phyloP scores from a whole-genome alignment of 2,329 filamentous ascomycete genomes.

The Fusarium lyarnte region DNA sequence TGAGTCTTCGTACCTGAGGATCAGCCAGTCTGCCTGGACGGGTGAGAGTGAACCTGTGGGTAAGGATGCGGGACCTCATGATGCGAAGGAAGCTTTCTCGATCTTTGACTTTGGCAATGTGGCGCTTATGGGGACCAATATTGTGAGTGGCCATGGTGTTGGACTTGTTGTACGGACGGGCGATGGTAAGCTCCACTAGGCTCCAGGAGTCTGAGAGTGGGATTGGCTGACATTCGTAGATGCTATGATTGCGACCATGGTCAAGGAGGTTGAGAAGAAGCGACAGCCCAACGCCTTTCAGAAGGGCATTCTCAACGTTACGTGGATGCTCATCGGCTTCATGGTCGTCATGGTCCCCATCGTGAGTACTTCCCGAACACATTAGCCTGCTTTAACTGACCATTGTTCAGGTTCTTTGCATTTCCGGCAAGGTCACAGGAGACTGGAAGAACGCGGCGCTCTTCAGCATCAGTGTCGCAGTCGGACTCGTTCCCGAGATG shows the following conservation, averaged over 20 bases:
- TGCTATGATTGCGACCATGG: neutral
- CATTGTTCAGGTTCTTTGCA: neutral
- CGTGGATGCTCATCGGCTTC: neutral
- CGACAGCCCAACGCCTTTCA: neutral
- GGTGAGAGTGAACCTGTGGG: neutral
- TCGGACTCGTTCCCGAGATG: neutral
- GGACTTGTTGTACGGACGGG: neutral
- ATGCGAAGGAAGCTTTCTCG: neutral
- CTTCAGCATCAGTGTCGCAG: neutral
- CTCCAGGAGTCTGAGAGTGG: too few species aligned
- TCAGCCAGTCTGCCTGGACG: neutral
- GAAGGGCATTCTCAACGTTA: neutral
- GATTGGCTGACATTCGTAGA: neutral
- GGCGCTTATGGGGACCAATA: neutral
- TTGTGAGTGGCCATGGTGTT: neutral
- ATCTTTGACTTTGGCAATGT: neutral
- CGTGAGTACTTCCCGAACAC: fast-evolving
- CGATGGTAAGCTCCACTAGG: neutral
- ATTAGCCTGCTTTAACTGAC: fast-evolving
- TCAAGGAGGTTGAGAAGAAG: conserved; percentile 1
- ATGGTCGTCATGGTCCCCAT: conserved; percentile 4
- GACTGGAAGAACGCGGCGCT: neutral
- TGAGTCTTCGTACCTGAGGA: neutral
- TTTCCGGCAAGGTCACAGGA: neutral
- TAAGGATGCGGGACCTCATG: neutral